A percentile compares a stretch with the other conserved stretches of the same genome.
These are phyloP conservation scores for Massospora cicadina DNA, from an alignment of 371 early-diverging fungal genomes.

Conservation along the genomic window DNA sequence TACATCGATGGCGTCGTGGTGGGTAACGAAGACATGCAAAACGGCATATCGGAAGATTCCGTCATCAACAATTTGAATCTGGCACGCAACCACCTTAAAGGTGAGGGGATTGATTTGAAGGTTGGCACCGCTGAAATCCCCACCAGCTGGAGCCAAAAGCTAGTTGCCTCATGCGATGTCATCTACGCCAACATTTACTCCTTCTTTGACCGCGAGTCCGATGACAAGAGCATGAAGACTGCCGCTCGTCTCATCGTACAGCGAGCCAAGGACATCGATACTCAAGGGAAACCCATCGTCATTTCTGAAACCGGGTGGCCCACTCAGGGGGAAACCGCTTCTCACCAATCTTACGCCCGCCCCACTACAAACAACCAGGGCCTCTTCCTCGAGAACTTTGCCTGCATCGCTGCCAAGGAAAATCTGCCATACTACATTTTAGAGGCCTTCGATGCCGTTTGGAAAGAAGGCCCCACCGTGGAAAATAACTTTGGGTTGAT, in stretches of 20 bases:
- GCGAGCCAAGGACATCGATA: background rate
- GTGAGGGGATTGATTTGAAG: background rate
- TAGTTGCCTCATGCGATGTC: background rate
- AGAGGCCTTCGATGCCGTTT: background rate
- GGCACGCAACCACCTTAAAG: background rate
- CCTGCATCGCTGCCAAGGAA: background rate
- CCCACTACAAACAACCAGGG: background rate
- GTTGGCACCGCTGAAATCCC: slow-evolving; percentile 6
- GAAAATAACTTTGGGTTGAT: slow-evolving; percentile 7
- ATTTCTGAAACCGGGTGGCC: slow-evolving; percentile 5
- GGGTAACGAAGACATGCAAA: slow-evolving; percentile 7
- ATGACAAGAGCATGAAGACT: background rate
- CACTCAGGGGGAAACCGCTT: background rate
- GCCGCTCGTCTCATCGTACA: background rate
- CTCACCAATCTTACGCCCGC: background rate
- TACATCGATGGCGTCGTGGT: background rate
- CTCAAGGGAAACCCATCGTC: background rate
- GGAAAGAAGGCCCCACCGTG: background rate
- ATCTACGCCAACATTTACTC: slow-evolving; percentile 4
- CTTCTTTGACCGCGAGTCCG: background rate
- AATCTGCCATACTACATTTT: background rate
- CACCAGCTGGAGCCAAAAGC: background rate
- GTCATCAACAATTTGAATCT: background rate
- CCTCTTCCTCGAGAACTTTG: background rate
- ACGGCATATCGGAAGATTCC: background rate